phyloP scores from a whole-genome alignment of 1,284 basidiomycete genomes.

The Malassezia sympodialis region DNA sequence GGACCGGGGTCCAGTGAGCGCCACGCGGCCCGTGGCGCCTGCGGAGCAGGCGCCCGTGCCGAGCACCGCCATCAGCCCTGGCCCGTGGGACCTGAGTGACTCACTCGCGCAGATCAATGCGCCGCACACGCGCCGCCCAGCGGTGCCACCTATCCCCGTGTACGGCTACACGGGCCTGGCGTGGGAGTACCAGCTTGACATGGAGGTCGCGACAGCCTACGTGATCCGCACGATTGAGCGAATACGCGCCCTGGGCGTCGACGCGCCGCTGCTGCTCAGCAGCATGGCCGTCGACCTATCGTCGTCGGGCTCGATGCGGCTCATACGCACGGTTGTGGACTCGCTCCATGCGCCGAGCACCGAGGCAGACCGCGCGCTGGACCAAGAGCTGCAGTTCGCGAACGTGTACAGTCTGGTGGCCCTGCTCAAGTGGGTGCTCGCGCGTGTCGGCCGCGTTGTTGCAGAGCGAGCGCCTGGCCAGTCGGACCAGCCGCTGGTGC shows the following conservation, averaged over 20 bases:
- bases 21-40: background rate
- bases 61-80: background rate
- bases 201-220: constrained; percentile 20
- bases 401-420: constrained; percentile 42
- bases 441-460: constrained; percentile 37
- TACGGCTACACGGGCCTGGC: constrained; percentile 38
- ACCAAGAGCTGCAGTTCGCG: constrained; percentile 36
- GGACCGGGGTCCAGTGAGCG: background rate
- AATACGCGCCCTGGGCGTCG: constrained; percentile 33
- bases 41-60: background rate
- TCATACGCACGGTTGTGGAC: constrained; percentile 25
- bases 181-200: constrained; percentile 31
- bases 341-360: constrained; percentile 9
- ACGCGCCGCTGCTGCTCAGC: constrained; percentile 42
- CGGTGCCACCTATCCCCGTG: background rate
- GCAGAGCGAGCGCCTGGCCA: constrained; percentile 26
- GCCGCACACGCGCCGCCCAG: background rate
- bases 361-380: constrained; percentile 15
- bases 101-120: too few species aligned
- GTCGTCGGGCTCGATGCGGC: constrained; percentile 23
- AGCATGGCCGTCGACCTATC: constrained; percentile 44
- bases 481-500: constrained; percentile 18
- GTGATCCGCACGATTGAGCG: constrained; percentile 29
- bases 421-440: constrained; percentile 46
- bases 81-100: background rate